Evolutionary conservation across 345 rosid genomes (phyloP).

Genomic region (Linum trigynum): DNA sequence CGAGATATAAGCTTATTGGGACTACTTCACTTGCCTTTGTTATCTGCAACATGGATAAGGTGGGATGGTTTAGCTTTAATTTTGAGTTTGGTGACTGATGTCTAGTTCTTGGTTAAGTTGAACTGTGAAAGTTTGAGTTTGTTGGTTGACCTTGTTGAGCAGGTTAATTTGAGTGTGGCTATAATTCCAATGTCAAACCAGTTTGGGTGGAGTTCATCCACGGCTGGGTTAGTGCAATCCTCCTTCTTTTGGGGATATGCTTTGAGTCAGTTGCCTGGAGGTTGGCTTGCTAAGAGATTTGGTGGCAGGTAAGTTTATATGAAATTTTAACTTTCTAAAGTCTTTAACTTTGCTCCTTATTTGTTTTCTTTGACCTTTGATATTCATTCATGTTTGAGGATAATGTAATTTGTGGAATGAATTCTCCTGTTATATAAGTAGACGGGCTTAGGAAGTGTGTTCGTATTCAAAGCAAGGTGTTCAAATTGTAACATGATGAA

Average conservation of each 20-base stretch:
- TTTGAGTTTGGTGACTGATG: background rate
- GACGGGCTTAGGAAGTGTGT: background rate
- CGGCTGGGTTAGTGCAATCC: constrained; percentile 85
- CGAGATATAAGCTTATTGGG: constrained; percentile 70
- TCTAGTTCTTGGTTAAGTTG: background rate
- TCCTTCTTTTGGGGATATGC: constrained; percentile 98
- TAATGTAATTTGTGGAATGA: background rate
- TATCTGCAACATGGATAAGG: constrained; percentile 96
- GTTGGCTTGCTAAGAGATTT: constrained; percentile 84
- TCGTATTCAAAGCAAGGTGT: too few species aligned
- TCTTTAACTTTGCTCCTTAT: background rate
- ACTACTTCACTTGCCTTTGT: constrained; percentile 89
- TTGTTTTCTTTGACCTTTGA: background rate
- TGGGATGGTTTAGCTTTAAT: constrained; percentile 8
- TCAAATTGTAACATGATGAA: too few species aligned
- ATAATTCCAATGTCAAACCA: constrained; percentile 96
- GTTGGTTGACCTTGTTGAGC: constrained; percentile 12
- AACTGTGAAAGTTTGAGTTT: background rate
- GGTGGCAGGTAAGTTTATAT: constrained; percentile 73
- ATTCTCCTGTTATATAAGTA: background rate
- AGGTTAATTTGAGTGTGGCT: constrained; percentile 94
- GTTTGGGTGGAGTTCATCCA: constrained; percentile 81
- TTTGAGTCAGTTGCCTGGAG: constrained; percentile 88
- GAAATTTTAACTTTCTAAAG: background rate
- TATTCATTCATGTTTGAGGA: background rate